Conservation (phyloP, 352 stramenopile genomes). For the Plasmopara muralis region DNA sequence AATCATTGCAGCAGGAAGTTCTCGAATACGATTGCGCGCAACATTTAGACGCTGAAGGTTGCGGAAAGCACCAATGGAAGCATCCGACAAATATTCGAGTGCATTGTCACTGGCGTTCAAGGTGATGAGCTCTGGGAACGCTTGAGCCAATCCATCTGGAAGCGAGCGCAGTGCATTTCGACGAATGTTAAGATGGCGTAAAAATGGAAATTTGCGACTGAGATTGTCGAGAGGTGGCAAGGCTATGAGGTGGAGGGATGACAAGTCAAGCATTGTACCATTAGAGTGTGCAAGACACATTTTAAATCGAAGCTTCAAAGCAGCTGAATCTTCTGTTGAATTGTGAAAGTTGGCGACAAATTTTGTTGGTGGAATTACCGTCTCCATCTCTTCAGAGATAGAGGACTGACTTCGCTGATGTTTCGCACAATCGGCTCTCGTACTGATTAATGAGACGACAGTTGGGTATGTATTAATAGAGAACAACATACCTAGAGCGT, state of each 20-base stretch:
- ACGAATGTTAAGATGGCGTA: slow-evolving; percentile 44
- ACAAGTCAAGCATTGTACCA: slow-evolving; percentile 43
- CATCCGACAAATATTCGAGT: slow-evolving; percentile 27
- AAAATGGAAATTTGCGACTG: slow-evolving; percentile 24
- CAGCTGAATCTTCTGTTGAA: slow-evolving; percentile 2
- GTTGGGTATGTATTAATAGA: slow-evolving; percentile 13
- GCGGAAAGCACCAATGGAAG: slow-evolving; percentile 23
- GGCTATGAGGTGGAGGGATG: slow-evolving; percentile 28
- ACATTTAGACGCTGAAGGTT: slow-evolving; percentile 43
- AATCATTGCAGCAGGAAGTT: slow-evolving; percentile 26
- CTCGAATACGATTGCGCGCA: slow-evolving; percentile 30
- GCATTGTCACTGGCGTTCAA: slow-evolving; percentile 40
- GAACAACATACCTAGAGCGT: slow-evolving; percentile 12
- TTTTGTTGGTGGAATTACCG: neutral
- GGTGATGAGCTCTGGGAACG: slow-evolving; percentile 32
- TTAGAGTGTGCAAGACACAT: slow-evolving; percentile 6
- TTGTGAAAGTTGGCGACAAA: neutral
- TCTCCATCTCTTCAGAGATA: neutral
- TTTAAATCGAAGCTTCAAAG: slow-evolving; percentile 14
- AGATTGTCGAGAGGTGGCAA: slow-evolving; percentile 30
- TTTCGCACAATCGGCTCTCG: neutral
- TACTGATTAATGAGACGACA: neutral
- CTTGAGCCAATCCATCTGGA: slow-evolving; percentile 25
- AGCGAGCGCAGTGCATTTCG: slow-evolving; percentile 33
- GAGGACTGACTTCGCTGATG: neutral